phyloP scores from a whole-genome alignment of 1,284 basidiomycete species.

The Trametes polyzona region DNA sequence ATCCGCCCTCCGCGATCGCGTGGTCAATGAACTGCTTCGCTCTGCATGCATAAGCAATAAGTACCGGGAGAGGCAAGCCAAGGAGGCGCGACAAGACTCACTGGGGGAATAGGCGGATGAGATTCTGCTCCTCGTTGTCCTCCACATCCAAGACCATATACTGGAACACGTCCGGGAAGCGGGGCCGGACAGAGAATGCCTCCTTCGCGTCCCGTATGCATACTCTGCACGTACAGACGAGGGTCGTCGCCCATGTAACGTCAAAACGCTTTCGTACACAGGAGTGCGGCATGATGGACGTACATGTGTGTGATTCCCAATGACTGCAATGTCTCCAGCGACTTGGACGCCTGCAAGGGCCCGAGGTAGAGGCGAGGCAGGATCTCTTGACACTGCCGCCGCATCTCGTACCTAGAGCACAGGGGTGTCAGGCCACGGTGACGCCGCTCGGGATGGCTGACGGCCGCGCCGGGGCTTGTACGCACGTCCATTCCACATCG shows the following conservation, averaged over 20 bases:
- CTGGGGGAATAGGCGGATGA: slow-evolving; percentile 83
- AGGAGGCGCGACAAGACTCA: slow-evolving; percentile 39
- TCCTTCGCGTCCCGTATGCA: slow-evolving; percentile 89
- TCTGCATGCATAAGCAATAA: slow-evolving; percentile 40
- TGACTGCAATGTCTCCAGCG: slow-evolving; percentile 64
- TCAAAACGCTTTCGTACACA: slow-evolving; percentile 1
- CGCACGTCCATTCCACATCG: slow-evolving; percentile 79
- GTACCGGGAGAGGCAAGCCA: background rate
- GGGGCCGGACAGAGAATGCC: slow-evolving; percentile 84
- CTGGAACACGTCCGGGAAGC: slow-evolving; percentile 79
- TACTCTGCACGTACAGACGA: slow-evolving; percentile 52
- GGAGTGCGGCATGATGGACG: slow-evolving; percentile 42
- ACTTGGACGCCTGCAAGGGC: slow-evolving; percentile 87
- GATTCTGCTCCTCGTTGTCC: slow-evolving; percentile 90
- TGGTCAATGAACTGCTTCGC: slow-evolving; percentile 82
- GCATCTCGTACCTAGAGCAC: slow-evolving; percentile 85
- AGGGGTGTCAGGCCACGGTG: background rate
- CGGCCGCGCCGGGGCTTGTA: slow-evolving; percentile 11
- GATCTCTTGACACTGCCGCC: slow-evolving; percentile 91
- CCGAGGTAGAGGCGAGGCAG: slow-evolving; percentile 85
- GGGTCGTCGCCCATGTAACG: slow-evolving; percentile 7
- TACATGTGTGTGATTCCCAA: slow-evolving; percentile 89
- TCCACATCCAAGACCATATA: slow-evolving; percentile 88
- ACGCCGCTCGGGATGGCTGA: background rate
- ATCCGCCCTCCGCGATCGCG: slow-evolving; percentile 69